Conservation (phyloP, 768 basidiomycete species). For the Pholiota molesta region DNA sequence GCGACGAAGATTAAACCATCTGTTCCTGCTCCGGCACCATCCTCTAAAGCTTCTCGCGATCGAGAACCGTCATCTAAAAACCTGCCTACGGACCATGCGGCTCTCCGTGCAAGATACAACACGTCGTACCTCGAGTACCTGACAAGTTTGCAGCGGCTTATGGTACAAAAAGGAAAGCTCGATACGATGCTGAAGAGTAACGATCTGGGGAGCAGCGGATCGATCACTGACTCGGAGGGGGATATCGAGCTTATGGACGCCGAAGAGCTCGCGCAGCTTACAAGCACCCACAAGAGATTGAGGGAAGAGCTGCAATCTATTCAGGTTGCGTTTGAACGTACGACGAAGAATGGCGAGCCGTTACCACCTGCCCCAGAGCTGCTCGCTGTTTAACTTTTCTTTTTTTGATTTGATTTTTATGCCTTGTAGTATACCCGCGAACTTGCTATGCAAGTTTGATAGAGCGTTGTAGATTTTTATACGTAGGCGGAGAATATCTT, state of each 20-base stretch:
- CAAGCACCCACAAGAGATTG: constrained; percentile 45
- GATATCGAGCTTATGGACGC: constrained; percentile 56
- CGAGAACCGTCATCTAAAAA: constrained; percentile 30
- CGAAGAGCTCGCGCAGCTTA: constrained; percentile 52
- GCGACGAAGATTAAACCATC: constrained; percentile 12
- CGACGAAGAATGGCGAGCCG: neutral
- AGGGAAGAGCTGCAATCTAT: constrained; percentile 60
- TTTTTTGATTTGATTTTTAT: neutral
- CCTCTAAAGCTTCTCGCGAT: constrained; percentile 20
- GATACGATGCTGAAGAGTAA: constrained; percentile 51
- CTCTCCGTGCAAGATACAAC: constrained; percentile 56
- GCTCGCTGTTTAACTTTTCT: neutral
- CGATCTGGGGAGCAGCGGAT: constrained; percentile 35
- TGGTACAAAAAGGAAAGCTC: constrained; percentile 53
- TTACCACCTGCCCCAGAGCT: constrained; percentile 3
- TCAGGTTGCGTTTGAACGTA: constrained; percentile 22
- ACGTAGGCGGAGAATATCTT: neutral
- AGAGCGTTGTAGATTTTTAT: neutral
- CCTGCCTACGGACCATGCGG: constrained; percentile 50
- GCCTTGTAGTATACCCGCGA: too few species aligned
- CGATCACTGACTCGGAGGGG: constrained; percentile 53
- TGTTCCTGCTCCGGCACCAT: constrained; percentile 16
- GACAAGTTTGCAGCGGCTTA: constrained; percentile 45
- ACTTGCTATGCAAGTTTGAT: neutral
- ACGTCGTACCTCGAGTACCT: constrained; percentile 56